Evolutionary conservation across 1,139 yeast species (phyloP), one percentile per base, ranked within the genome.

Genomic region (Geotrichum candidum): DNA sequence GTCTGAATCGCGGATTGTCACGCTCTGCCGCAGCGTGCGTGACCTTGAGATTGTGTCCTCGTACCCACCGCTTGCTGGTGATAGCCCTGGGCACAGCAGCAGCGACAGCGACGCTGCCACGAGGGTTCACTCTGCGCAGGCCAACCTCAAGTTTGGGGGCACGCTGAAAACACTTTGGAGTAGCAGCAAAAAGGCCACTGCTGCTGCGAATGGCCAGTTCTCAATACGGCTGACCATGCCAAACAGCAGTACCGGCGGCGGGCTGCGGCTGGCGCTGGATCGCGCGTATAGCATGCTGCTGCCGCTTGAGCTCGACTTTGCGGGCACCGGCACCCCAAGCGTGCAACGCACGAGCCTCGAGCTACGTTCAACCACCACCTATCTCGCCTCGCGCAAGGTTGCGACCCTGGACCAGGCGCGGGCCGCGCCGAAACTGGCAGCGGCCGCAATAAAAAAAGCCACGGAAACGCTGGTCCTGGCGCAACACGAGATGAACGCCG

Each of bases 41-140:
- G 54, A 51, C 18, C 31, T 58, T 13, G 33, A 35, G 15, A n/a
- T 58, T 18, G 22, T 53, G 23, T 58, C 61, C 22, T 58, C 61
- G 22, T 58, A 58, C 52, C 48, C 48, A 18, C 48, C 48, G 23
- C 48, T 41, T 9, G 48, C 6, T n/a, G 10, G n/a, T n/a, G 48
- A n/a, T 18, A n/a, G 23, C 3, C 48, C 22, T 18, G 22, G 22
- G 22, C 48, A 41, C 1, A 41, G 23, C 9, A 18, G 27, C 27
- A 25, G 18, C 45, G 45, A 38, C n/a, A 38, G 48, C 10, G 22
- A 41, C 22, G 22, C 22, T 1, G 22, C 22, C 22, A 41, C 18
- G 5, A n/a, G 22, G 1, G 48, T 41, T 1, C n/a, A 41, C 5
- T 15, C 48, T 23, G 48, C 23, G 10, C 48, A 41, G 9, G 18